A percentile compares a stretch with the other conserved stretches of the same genome.
phyloP scores from a whole-genome alignment of 73 alveolate species.

The Tetrahymena malaccensis region DNA sequence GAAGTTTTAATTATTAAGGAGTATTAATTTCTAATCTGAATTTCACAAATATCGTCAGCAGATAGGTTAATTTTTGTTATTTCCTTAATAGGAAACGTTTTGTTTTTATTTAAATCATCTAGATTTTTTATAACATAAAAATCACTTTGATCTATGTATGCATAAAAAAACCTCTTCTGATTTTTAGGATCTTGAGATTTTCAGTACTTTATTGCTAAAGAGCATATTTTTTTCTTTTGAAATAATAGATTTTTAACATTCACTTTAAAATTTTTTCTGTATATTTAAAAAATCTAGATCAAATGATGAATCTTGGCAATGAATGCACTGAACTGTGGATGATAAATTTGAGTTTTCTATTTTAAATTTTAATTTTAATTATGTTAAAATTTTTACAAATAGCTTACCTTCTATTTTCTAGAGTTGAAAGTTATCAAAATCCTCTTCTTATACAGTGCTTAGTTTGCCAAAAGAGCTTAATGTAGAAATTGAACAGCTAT shows the following conservation, averaged over 20 bases:
- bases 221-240: neutral
- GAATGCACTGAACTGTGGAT: no score
- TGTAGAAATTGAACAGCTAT: neutral
- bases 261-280: no score
- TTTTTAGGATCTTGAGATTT: neutral
- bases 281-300: neutral
- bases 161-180: neutral
- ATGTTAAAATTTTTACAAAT: no score
- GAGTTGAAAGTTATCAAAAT: neutral
- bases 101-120: no score
- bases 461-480: neutral
- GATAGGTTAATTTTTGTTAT: neutral
- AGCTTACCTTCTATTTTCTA: no score
- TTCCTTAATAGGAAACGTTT: neutral
- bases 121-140: neutral
- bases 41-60: neutral
- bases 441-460: neutral
- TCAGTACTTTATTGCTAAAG: neutral
- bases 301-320: neutral
- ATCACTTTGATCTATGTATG: neutral
- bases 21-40: no score
- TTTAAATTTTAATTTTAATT: no score
- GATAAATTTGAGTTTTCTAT: no score
- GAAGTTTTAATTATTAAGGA: neutral
- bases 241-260: neutral